Percentiles rank a stretch among this genome's conserved stretches.
Evolutionary conservation across 2,329 filamentous ascomycete species (phyloP).

Genomic region (Dendryphion nanum): DNA sequence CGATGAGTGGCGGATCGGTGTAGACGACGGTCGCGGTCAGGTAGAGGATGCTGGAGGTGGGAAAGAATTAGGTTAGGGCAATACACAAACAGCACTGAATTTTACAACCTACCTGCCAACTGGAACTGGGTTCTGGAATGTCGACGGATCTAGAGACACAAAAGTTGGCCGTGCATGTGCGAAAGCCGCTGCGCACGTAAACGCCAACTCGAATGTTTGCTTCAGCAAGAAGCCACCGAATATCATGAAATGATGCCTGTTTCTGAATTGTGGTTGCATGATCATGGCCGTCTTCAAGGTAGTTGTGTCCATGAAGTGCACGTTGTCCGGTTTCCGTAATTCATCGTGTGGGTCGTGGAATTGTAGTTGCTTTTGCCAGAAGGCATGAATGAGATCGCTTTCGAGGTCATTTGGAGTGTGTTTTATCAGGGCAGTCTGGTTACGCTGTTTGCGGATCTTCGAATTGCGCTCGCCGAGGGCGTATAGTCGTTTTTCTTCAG

Average conservation of each 20-base stretch:
- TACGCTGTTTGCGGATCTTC: slow-evolving; percentile 63
- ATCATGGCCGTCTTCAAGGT: slow-evolving; percentile 66
- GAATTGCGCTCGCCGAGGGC: slow-evolving; percentile 65
- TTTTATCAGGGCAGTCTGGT: slow-evolving; percentile 60
- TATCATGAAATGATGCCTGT: slow-evolving; percentile 74
- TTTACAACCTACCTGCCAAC: no score
- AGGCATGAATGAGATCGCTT: slow-evolving; percentile 68
- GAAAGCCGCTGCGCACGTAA: slow-evolving; percentile 71
- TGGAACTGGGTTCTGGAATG: slow-evolving; percentile 72
- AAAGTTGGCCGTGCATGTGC: slow-evolving; percentile 69
- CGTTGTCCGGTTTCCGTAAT: slow-evolving; percentile 55
- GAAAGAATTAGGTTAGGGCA: no score
- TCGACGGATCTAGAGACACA: slow-evolving; percentile 70
- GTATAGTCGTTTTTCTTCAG: slow-evolving; percentile 64
- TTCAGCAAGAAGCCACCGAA: slow-evolving; percentile 74
- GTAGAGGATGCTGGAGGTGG: slow-evolving; percentile 72
- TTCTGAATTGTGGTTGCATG: slow-evolving; percentile 73
- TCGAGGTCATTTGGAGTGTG: slow-evolving; percentile 70
- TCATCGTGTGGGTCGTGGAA: slow-evolving; percentile 58
- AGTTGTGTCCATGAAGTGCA: slow-evolving; percentile 62
- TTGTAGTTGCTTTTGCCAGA: slow-evolving; percentile 68
- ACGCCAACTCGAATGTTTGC: slow-evolving; percentile 73
- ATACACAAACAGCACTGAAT: no score
- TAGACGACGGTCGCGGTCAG: slow-evolving; percentile 71
- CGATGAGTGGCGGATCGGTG: slow-evolving; percentile 60